Conservation (phyloP, 2,329 filamentous ascomycete genomes). For the Cladosporium austrohemisphaericum region DNA sequence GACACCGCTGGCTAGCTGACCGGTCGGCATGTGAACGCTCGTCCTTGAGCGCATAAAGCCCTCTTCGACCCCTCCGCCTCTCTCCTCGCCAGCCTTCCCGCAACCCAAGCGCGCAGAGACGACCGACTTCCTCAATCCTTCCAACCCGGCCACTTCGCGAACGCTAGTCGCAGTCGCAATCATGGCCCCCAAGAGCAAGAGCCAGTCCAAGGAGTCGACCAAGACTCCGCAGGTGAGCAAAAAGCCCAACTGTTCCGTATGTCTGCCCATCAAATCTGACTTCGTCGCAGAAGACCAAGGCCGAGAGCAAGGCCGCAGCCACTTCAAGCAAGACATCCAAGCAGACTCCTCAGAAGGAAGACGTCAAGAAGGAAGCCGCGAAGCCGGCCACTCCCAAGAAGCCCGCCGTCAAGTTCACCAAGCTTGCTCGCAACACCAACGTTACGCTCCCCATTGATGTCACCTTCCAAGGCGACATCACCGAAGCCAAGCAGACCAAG, state of each 20-base stretch:
- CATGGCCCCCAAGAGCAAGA: constrained; percentile 27
- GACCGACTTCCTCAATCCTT: too few species aligned
- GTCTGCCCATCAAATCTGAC: not conserved
- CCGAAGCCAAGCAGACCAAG: constrained; percentile 17
- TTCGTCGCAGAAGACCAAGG: constrained; percentile 5
- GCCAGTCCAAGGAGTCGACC: constrained; percentile 6
- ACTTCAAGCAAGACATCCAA: constrained; percentile 16
- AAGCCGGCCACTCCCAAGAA: constrained; percentile 18
- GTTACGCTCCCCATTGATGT: constrained; percentile 26
- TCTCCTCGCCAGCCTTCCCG: too few species aligned
- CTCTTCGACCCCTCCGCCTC: too few species aligned
- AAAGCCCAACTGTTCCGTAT: not conserved
- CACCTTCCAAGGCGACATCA: constrained; percentile 22
- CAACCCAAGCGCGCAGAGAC: too few species aligned
- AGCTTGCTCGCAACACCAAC: constrained; percentile 18
- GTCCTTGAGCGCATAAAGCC: too few species aligned
- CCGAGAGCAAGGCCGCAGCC: constrained; percentile 14
- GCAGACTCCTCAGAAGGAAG: constrained; percentile 21
- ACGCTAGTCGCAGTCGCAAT: not conserved
- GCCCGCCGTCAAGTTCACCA: constrained; percentile 16
- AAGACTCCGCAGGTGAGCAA: constrained; percentile 16
- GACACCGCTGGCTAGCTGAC: too few species aligned
- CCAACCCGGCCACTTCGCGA: constrained; percentile 30
- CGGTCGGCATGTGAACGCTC: too few species aligned
- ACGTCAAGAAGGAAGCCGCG: constrained; percentile 15